Base-by-base conservation (phyloP, 2,329 filamentous ascomycete genomes). In the Penicillium sp. region DNA sequence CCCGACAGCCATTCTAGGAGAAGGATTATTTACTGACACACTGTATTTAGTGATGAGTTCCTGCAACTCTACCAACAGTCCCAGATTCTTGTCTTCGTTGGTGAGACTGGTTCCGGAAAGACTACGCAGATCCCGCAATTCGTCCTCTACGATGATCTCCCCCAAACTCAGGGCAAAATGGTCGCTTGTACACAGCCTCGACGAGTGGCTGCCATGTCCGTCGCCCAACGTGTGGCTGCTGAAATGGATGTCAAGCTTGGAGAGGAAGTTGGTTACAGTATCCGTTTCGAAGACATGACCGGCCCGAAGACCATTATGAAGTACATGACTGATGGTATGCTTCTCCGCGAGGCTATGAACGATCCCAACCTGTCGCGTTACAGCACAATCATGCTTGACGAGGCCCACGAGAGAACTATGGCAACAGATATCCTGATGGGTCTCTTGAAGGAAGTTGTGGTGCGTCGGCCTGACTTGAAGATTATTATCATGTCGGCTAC, bases 321-420 rank as follows among this genome's bases (percentile, higher is more conserved):
- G 81, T 99, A 99, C 81, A 99, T 99, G 94, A 99, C 95, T 44
- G 94, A 99, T 72, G 95, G 95, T 85, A 97, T 99, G 89, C 86
- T 99, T 69, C 82, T 97, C 70, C 83, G 94, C 70, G 94, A 99
- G 78, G 92, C 94, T 56, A 96, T 99, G 87, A 88, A 97, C 76
- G 94, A 99, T 75, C 90, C 92, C 70, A 85, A 95, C 67, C 85
- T 99, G 78, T 88, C 84, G 50, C 89, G 92, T 53, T 99, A 99
- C 79, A 94, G 91, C 81, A 95, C 91, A 69, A 97, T 99, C 72
- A 97, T 99, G 76, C 88, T 99, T 60, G 94, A 99, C 75, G 94
- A 99, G 76, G 94, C 95, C 53, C 94, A 99, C 86, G 94, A 99
- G 78, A 87, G 95, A 74, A 99, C 94, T 0, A 87, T 99, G 60